Conservation (phyloP, 331 rosid species). For the Acacia pycnantha region DNA sequence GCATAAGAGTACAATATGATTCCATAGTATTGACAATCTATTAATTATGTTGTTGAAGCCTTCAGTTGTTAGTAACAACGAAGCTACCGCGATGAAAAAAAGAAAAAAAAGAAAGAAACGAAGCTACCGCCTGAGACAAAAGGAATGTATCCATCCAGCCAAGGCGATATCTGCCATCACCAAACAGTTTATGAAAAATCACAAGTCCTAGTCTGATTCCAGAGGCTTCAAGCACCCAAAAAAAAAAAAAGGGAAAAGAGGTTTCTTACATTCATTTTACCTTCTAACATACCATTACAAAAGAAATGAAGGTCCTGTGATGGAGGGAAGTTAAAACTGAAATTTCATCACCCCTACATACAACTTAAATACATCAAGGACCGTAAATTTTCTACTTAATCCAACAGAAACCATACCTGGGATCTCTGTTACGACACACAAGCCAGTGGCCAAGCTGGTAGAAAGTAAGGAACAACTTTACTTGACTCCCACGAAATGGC, state of each 20-base stretch:
- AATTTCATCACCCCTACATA: slow-evolving; percentile 3
- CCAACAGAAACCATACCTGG: slow-evolving; percentile 10
- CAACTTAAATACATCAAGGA: neutral
- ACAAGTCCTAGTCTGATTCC: neutral
- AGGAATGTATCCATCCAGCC: neutral
- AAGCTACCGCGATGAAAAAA: too few relatives aligned
- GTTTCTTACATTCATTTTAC: neutral
- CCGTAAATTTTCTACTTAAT: neutral
- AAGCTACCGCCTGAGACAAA: neutral
- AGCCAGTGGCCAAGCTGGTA: slow-evolving; percentile 62
- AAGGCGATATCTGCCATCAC: neutral
- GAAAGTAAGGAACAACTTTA: slow-evolving; percentile 64
- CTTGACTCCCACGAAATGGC: slow-evolving; percentile 70
- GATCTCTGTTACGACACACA: slow-evolving; percentile 15
- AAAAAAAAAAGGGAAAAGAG: neutral
- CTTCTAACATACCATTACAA: neutral
- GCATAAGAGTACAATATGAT: neutral
- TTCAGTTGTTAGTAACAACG: neutral
- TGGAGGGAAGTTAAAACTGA: slow-evolving; percentile 1
- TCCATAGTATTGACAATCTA: neutral
- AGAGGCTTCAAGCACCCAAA: neutral
- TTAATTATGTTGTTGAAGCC: neutral
- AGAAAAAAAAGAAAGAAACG: neutral
- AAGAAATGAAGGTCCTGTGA: neutral
- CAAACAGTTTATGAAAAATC: neutral